Percentiles rank a stretch among this genome's conserved stretches.
Evolutionary conservation across 305 asterid genomes (phyloP).

Genomic region (Rubia tinctorum): DNA sequence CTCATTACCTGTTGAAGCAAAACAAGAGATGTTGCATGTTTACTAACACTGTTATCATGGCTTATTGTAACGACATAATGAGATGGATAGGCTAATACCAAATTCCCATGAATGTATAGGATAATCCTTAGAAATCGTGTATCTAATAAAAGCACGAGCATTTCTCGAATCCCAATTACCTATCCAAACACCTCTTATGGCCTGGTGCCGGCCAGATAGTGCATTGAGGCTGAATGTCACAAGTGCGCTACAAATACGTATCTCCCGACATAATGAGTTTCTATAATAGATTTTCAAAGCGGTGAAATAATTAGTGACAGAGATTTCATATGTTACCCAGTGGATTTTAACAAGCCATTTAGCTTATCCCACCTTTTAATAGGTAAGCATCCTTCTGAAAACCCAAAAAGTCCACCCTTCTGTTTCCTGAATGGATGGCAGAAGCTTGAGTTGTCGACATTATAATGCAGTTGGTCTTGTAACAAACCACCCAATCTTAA

Average conservation of each 20-base stretch:
- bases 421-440: constrained; percentile 60
- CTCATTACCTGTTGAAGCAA: constrained; percentile 67
- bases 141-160: constrained; percentile 63
- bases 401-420: constrained; percentile 79
- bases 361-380: constrained; percentile 96
- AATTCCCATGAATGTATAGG: constrained; percentile 82
- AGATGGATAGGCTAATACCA: constrained; percentile 39
- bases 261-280: constrained; percentile 1
- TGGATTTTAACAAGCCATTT: constrained; percentile 62
- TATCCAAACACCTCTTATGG: constrained; percentile 49
- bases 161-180: constrained; percentile 84
- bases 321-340: constrained; percentile 51
- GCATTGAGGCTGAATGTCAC: constrained; percentile 91
- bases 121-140: constrained; percentile 79
- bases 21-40: constrained; percentile 2
- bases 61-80: constrained; percentile 4
- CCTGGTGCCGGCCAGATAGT: constrained; percentile 61
- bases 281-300: not conserved
- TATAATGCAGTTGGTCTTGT: constrained; percentile 83
- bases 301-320: no score
- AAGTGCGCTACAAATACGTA: constrained; percentile 49
- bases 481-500: constrained; percentile 90
- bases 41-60: not conserved
- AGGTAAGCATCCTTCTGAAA: constrained; percentile 78
- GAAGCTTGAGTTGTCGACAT: constrained; percentile 51